Base-by-base conservation (phyloP, 1,284 basidiomycete genomes). In the Xerocomus minutiporus region DNA sequence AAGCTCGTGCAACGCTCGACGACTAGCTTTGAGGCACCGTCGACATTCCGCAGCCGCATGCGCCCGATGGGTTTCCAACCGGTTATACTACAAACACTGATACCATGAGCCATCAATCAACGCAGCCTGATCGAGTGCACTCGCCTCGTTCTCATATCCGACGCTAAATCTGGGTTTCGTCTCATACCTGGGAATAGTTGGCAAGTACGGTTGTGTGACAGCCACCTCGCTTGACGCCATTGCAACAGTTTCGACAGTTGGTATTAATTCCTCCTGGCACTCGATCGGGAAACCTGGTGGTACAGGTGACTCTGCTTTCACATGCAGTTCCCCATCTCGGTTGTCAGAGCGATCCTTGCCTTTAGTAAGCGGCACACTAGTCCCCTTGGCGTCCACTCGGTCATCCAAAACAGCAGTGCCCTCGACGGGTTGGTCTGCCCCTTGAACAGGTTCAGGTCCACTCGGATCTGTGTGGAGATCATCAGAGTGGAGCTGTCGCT, bases 1-100 rank as follows among this genome's bases (percentile, higher is more conserved):
- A 5, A 84, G 68, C 60, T 88, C 86, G 50, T 82, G 77, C 43
- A 80, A 61, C 7, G 81, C 81, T 15, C 80, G 75, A 20, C 75
- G 75, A 5, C 74, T 69, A 4, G 67, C 73, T 57, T 74, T 77
- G 17, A 67, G 63, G n/a, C 75, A 65, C 17, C 72, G 66, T 28
- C 66, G 62, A 50, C 78, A 74, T 48, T 81, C 77, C 12, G 67
- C 57, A 9, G 71, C 70, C 13, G 77, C 63, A 41, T 70, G 67
- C 11, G 66, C 59, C 6, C 78, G 75, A 48, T 75, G 74, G 5
- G 64, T 60, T 47, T 73, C 71, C 17, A 77, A 53, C 8, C 59
- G 61, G 43, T 51, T 47, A 32, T 64, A 61, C 66, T 67, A 29
- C 13, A 47, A 45, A 48, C 39, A 36, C 3, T 7, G 4, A 4